Evolutionary conservation across 2,329 filamentous ascomycete species (phyloP), one percentile per base, ranked within the genome.

Genomic region (Exophiala phaeomuriformis): DNA sequence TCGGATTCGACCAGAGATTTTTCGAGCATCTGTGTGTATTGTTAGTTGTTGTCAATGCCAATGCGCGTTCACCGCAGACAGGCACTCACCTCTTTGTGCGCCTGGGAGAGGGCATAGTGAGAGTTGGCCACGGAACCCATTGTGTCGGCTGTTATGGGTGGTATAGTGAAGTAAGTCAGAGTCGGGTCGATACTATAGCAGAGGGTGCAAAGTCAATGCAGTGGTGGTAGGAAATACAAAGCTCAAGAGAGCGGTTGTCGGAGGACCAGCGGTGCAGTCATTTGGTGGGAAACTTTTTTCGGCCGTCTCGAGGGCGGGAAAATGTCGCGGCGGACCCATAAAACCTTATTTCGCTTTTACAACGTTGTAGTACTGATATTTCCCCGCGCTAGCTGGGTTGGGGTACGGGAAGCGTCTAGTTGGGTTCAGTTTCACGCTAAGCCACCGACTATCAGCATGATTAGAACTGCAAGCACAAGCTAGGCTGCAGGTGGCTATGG

Each of bases 1-100:
- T 98, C 93, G 53, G 86, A 85, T 66, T 95, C 88, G 67, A 91
- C 76, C 66, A 98, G 83, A 72, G 88, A 86, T 79, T 88, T 93
- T 82, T 97, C 88, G 78, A 98, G 88, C 82, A 97, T 84, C 90
- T 95, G 66, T 65, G 66, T 64, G 27, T 55, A 52, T 53, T 57
- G 48, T 55, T 47, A 57, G 53, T 43, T 49, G 29, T 31, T 46
- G 41, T 47, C 46, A 54, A 51, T 48, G 48, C 29, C 9, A 45
- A 31, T 31, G 3, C 42, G 39, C 39, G 4, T 41, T 10, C 12
- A 28, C 5, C 10, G 39, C 39, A 28, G 39, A 41, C n/a, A 45
- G 32, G n/a, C 43, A 72, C 78, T 68, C 69, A 83, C 81, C 66
- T 84, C 81, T 73, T 80, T 75, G 75, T 86, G 83, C 69, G 80